Evolutionary conservation across 371 early-diverging fungal genomes (phyloP), one percentile per base, ranked within the genome.

Genomic region (Rhizomucor pusillus): DNA sequence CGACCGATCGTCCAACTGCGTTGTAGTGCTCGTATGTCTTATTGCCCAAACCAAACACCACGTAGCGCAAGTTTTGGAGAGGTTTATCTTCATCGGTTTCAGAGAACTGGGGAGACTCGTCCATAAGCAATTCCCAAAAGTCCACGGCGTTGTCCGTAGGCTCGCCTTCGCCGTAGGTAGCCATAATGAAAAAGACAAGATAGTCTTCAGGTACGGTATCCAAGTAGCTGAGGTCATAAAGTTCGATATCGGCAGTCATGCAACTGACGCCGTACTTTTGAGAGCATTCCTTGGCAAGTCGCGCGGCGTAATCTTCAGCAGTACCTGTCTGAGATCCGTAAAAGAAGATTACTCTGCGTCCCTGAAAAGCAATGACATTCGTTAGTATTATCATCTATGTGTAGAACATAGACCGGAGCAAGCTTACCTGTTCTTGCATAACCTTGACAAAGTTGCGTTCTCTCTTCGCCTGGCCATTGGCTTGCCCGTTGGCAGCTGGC

Each of bases 311-410:
- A 62, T 95, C 98, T 72, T 98, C 95, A 19, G 97, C 98, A 29
- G 94, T 95, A 45, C 98, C 98, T 16, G 96, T 95, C 78, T 97
- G 98, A 43, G 95, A 94, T 39, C 95, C 96, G 67, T 90, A 97
- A 67, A 95, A 92, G 44, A 91, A 73, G 47, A 92, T 84, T 11
- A 86, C 82, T 56, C 77, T 67, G 57, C 86, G 86, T 47, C 80
- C 84, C 84, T 84, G 54, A 37, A 43, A 33, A 46, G 16, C 37
- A n/a, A 41, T 11, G 41, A 16, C 14, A 11, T 48, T 29, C 22
- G 23, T 44, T n/a, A 43, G 14, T 12, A 34, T 23, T 43, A 24
- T 55, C 33, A n/a, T 53, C 9, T 39, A 39, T 20, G 23, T 9
- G 37, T 9, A 37, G 37, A 14, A 37, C 37, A 14, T 14, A 37